A percentile compares a stretch with the other conserved stretches of the same genome.
Conservation (phyloP, 1,139 yeast species). For the Candida tropicalis region DNA sequence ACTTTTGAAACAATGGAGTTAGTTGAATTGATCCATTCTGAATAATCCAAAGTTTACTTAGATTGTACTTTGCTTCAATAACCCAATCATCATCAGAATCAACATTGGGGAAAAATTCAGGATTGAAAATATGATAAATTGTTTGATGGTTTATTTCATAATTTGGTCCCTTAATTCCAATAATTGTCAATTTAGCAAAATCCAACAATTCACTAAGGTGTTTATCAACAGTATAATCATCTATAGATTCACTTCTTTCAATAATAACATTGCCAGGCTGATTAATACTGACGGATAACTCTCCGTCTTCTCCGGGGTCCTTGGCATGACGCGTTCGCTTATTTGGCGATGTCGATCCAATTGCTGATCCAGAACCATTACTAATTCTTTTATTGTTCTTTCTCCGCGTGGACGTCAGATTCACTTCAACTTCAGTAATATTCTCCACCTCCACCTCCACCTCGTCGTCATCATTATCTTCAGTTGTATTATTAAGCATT, state of each 20-base stretch:
- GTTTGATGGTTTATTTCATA: constrained; percentile 45
- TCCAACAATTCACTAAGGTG: constrained; percentile 40
- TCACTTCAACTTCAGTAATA: too few species aligned
- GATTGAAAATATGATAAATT: constrained; percentile 49
- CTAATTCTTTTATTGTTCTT: too few species aligned
- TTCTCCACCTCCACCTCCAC: too few species aligned
- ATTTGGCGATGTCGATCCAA: too few species aligned
- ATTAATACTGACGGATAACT: background rate
- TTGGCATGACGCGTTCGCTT: too few species aligned
- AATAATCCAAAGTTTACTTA: constrained; percentile 21
- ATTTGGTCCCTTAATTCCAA: constrained; percentile 46
- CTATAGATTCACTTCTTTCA: background rate
- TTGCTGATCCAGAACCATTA: too few species aligned
- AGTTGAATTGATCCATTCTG: constrained; percentile 18
- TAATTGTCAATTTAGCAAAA: constrained; percentile 43
- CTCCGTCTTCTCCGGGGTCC: background rate
- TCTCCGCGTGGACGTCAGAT: too few species aligned
- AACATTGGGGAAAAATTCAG: constrained; percentile 48
- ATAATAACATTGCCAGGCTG: background rate
- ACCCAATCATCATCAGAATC: constrained; percentile 50
- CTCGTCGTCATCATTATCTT: background rate
- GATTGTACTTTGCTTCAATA: constrained; percentile 25
- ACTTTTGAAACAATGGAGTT: constrained; percentile 21
- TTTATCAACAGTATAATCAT: constrained; percentile 15
- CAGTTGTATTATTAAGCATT: background rate